A percentile compares a stretch with the other conserved stretches of the same genome.
These are phyloP conservation scores for Mycena galopus DNA, from an alignment of 768 basidiomycete species.

Conservation along the genomic window DNA sequence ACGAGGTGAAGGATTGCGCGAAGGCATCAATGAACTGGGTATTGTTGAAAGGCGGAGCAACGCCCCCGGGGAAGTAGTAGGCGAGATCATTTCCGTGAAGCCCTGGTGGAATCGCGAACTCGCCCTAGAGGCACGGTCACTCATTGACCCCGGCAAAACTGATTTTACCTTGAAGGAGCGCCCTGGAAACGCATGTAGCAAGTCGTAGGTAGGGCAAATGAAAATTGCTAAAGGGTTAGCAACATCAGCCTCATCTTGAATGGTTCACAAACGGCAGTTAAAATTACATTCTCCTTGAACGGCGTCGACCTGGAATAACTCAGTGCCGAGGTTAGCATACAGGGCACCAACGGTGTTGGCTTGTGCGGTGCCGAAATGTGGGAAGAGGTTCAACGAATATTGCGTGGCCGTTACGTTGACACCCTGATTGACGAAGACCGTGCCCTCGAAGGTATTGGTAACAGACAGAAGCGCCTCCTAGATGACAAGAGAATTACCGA, in stretches of 20 bases:
- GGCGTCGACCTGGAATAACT: conserved; percentile 31
- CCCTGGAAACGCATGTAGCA: conserved; percentile 44
- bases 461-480: conserved; percentile 40
- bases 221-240: conserved; percentile 44
- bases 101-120: conserved; percentile 46
- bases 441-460: conserved; percentile 47
- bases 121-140: conserved; percentile 27
- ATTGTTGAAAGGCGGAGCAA: conserved; percentile 27
- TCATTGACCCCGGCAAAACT: neutral
- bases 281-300: conserved; percentile 42
- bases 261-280: no score
- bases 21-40: conserved; percentile 29
- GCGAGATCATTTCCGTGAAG: conserved; percentile 41
- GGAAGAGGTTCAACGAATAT: conserved; percentile 39
- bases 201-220: conserved; percentile 48
- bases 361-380: conserved; percentile 26
- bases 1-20: conserved; percentile 30
- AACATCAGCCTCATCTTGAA: neutral
- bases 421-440: conserved; percentile 39
- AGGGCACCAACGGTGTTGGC: conserved; percentile 20
- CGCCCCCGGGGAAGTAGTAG: conserved; percentile 44
- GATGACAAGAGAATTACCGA: neutral
- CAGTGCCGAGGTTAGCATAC: conserved; percentile 30
- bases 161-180: conserved; percentile 44
- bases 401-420: conserved; percentile 19